Conservation (phyloP, 805 yeast genomes). For the Wickerhamomyces rabaulensis region DNA sequence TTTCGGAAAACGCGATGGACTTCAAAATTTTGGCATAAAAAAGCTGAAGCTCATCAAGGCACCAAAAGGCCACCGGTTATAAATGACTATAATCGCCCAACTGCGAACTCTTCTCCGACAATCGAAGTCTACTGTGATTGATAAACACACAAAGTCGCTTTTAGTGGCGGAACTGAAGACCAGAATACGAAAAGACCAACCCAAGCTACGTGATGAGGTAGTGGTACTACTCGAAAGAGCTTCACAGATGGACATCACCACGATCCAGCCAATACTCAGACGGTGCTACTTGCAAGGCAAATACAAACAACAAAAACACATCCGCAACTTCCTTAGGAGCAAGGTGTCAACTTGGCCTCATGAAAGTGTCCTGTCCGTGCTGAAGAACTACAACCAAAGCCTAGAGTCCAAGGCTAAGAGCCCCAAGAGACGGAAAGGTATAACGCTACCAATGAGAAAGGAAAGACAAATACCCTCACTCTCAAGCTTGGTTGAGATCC, state of each 20-base stretch:
- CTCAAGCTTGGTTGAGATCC: background rate
- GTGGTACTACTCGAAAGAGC: background rate
- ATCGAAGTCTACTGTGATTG: constrained; percentile 1
- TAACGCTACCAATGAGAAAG: constrained; percentile 11
- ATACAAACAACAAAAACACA: constrained; percentile 15
- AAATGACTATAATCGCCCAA: background rate
- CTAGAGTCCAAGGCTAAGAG: constrained; percentile 7
- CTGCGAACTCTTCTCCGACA: constrained; percentile 3
- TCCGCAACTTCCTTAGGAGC: constrained; percentile 17
- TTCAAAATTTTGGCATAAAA: background rate
- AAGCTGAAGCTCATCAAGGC: too few species aligned
- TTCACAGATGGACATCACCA: background rate
- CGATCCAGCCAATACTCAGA: constrained; percentile 12
- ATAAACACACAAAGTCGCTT: constrained; percentile 1
- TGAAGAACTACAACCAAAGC: constrained; percentile 8
- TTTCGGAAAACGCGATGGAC: too few species aligned
- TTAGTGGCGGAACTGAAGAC: constrained; percentile 8
- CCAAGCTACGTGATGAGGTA: background rate
- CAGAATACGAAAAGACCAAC: constrained; percentile 9
- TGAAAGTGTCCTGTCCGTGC: constrained; percentile 9
- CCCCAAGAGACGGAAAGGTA: background rate
- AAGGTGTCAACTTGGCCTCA: constrained; percentile 20
- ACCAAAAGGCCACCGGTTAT: too few species aligned
- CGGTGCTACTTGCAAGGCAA: constrained; percentile 16
- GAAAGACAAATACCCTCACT: constrained; percentile 10